Evolutionary conservation across 345 rosid genomes (phyloP), one percentile per base, ranked within the genome.

Genomic region (Atalantia buxifolia): DNA sequence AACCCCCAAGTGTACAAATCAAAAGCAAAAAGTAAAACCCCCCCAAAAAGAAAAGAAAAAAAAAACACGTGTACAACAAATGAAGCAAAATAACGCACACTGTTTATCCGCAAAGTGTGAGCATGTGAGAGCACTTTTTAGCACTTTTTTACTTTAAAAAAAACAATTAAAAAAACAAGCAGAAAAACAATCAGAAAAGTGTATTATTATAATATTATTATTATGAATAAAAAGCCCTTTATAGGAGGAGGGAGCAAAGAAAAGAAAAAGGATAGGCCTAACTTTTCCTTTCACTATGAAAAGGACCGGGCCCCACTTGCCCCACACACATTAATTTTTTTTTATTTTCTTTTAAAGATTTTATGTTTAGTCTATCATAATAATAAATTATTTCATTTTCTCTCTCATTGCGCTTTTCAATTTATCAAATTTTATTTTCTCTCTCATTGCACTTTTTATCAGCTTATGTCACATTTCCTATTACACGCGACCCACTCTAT

Each of bases 221-320:
- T 40, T 45, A 42, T 42, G 14, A 42, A 42, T 10, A 45, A 12
- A 45, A 42, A 7, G 5, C 50, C 4, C 18, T 30, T 64, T 22
- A 63, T 1, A 6, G 9, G 40, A 7, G 69, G 71, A 59, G 30
- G 72, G 61, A 66, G 38, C 68, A 25, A 81, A 81, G 18, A 38
- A 61, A 38, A 10, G 75, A 67, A 7, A 31, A 76, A 19, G 80
- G 71, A 7, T 35, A 66, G 69, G 77, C 75, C 83, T 53, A 40
- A 60, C 78, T 81, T 76, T 83, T 78, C 80, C 83, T 78, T 81
- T 84, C 81, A 80, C 74, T 72, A 78, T 73, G 87, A 85, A 86
- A 86, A 84, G 81, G 82, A 80, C 60, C 24, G 83, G 92, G 90
- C 33, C 97, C 92, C 93, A 81, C 87, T 33, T 76, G 4, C 38